These are phyloP conservation scores for Podaxis mareebaensis DNA, from an alignment of 768 basidiomycete genomes.

Conservation along the genomic window DNA sequence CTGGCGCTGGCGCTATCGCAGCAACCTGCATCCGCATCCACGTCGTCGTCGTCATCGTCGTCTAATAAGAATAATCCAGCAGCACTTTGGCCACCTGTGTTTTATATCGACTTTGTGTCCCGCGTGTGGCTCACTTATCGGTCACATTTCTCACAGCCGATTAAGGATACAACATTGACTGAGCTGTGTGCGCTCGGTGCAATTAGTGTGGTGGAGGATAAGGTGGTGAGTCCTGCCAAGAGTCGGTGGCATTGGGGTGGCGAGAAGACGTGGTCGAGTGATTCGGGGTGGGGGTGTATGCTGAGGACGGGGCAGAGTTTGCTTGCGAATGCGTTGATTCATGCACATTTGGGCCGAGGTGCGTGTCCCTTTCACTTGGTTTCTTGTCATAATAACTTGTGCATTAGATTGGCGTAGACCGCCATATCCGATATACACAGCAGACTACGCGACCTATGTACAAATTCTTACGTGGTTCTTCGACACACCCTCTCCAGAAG, in stretches of 20 bases:
- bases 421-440: constrained; percentile 53
- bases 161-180: constrained; percentile 57
- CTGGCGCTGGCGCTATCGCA: constrained; percentile 24
- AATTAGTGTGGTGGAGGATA: constrained; percentile 28
- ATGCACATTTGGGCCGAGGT: constrained; percentile 65
- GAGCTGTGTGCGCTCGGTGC: constrained; percentile 31
- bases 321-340: constrained; percentile 36
- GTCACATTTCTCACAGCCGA: constrained; percentile 73
- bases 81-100: constrained; percentile 74
- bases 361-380: constrained; percentile 23
- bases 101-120: constrained; percentile 88
- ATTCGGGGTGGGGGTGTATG: constrained; percentile 43
- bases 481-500: constrained; percentile 79
- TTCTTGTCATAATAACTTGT: background rate
- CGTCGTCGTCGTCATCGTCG: constrained; percentile 6
- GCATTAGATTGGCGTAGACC: constrained; percentile 83
- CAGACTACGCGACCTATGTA: constrained; percentile 83
- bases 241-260: constrained; percentile 70
- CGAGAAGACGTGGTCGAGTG: constrained; percentile 65
- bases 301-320: constrained; percentile 37
- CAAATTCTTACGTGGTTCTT: constrained; percentile 94
- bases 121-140: constrained; percentile 93
- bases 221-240: constrained; percentile 32
- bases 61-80: constrained; percentile 34
- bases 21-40: constrained; percentile 17